Evolutionary conservation across 2,329 filamentous ascomycete genomes (phyloP).

Genomic region (Phaeophleospora eucalypticola): DNA sequence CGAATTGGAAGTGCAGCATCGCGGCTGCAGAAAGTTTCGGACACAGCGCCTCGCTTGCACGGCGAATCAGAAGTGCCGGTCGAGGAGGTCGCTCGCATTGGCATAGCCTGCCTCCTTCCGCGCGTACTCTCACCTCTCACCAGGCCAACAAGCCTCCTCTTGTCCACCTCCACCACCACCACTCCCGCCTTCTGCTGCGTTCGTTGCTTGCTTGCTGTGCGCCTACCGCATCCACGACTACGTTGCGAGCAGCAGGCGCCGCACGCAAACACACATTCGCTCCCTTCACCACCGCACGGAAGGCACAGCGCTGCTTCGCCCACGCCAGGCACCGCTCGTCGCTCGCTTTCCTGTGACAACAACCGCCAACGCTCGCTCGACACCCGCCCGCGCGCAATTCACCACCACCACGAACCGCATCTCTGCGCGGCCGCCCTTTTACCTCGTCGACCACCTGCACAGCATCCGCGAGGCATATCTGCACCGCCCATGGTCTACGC

Average conservation of each 20-base stretch:
- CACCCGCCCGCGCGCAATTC: background rate
- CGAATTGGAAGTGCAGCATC: background rate
- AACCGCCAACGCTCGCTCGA: constrained; percentile 10
- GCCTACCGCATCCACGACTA: background rate
- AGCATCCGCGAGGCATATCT: constrained; percentile 9
- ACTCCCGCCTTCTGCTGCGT: background rate
- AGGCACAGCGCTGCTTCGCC: constrained; percentile 4
- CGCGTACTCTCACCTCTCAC: background rate
- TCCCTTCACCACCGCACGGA: constrained; percentile 2
- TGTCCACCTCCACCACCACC: constrained; percentile 4
- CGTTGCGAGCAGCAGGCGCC: background rate
- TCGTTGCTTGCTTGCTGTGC: background rate
- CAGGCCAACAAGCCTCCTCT: background rate
- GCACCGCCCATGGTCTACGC: constrained; percentile 17
- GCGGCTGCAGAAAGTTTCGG: background rate
- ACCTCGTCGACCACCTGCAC: constrained; percentile 3
- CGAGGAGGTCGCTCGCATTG: background rate
- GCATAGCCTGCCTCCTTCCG: constrained; percentile 2
- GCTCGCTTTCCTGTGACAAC: background rate
- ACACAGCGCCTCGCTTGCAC: background rate
- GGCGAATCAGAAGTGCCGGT: background rate
- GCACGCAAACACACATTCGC: constrained; percentile 9
- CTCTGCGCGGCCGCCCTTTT: background rate
- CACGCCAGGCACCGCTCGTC: too few species aligned
- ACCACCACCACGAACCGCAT: background rate